Evolutionary conservation across 352 stramenopile species (phyloP), one percentile per base, ranked within the genome.

Genomic region (Pythium vanterpoolii): DNA sequence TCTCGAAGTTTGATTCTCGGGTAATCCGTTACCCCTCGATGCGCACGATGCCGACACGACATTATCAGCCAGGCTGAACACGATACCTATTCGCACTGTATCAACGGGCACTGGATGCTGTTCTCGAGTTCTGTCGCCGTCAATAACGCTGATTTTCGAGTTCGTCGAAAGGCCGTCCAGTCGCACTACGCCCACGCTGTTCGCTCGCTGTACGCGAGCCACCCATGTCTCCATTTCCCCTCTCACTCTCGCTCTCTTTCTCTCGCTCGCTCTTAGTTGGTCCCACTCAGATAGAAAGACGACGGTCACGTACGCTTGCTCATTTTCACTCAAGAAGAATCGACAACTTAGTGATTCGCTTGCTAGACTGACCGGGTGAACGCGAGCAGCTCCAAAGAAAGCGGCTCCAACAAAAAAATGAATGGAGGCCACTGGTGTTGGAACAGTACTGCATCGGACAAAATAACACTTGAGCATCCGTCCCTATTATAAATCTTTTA

Each of bases 261-360:
- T 28, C 31, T 48, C 34, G 5, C 50, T 48, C 50, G 16, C 16
- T 46, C n/a, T 39, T 14, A 39, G 8, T 39, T 24, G 18, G 13
- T 16, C 40, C 21, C 40, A 8, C 18, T 23, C 16, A 52, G 6
- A 54, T 21, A 46, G 18, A 26, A 24, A 46, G 45, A 39, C 46
- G 43, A 36, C 23, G 27, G 33, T 31, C 59, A 90, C 78, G 78
- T 89, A 91, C 82, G 82, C 76, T 91, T 91, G 72, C 64, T 79
- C 82, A 91, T 91, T 83, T 86, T 86, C 79, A 84, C 76, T 87
- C 79, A 66, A 81, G 66, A 89, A 73, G 82, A 91, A 87, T 79
- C 60, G 68, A 71, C 67, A 72, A 73, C 70, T 77, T 75, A 71
- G 28, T 69, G 62, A 69, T 71, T 64, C 53, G 63, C 63, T 71